Base-by-base conservation (phyloP, 306 rosid species). In the Quercus cerris region DNA sequence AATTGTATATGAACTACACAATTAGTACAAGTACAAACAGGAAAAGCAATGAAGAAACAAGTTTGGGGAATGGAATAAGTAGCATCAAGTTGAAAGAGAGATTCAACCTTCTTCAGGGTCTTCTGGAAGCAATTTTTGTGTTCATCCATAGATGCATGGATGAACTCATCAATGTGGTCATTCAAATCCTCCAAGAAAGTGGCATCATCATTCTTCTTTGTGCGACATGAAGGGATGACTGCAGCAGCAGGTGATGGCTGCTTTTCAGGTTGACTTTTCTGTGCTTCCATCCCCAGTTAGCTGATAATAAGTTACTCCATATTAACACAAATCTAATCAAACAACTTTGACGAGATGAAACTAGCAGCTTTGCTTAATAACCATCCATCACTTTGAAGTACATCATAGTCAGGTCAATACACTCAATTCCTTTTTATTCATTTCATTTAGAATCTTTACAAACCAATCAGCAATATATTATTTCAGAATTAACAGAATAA, bases 81-180 rank as follows among this genome's bases (percentile, higher is more conserved):
- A 12, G 11, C 73, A 28, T 46, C 71, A 63, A 77, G 27, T 18
- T 44, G 75, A 30, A 73, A 28, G 14, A 30, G 70, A 77, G 44
- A 35, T 33, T 46, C 44, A 66, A 95, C 99, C 93, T 91, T 95
- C 75, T 89, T 70, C 35, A 93, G 79, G 68, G 96, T 93, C 78
- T 95, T 95, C 85, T 87, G 81, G 80, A 93, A 93, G 87, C 99
- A 91, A 49, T 87, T 89, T 82, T 89, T 88, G 78, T 95, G 99
- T 78, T 95, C 99, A 54, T 95, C 97, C 96, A 90, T 86, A 18
- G 99, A 95, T 49, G 98, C 94, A 58, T 86, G 17, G 27, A 91
- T 81, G 80, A 95, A 95, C 80, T 95, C 98, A 35, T 95, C 98
- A 63, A 93, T 87, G 82, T 93, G 99, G 82, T 93, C 98, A 85